Base-by-base conservation (phyloP, 768 basidiomycete genomes). In the Lyophyllum semitale region DNA sequence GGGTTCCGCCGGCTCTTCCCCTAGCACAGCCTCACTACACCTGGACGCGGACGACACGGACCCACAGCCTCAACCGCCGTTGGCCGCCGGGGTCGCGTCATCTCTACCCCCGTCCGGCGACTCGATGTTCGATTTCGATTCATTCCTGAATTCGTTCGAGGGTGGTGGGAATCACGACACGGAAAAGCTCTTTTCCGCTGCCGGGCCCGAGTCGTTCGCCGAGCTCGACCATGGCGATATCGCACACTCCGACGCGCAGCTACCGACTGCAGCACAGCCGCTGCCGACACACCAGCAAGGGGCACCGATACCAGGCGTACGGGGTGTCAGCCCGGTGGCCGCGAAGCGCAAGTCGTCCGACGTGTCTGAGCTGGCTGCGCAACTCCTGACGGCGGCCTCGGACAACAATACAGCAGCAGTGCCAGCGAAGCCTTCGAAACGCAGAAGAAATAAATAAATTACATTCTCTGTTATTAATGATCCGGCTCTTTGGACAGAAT, bases 381-480 rank as follows among this genome's bases (percentile, higher is more conserved):
- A 29, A 2, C 22, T 41, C 6, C n/a, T n/a, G 25, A 17, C 29
- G 23, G 40, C 40, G 27, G 43, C 26, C 8, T 37, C 38, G 38
- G 33, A 57, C n/a, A 37, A 26, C 12, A 8, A 29, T 17, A 30
- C 46, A n/a, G 11, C 38, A 17, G 15, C 38, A 8, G 26, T 51
- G 15, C 18, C 48, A 2, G n/a, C 47, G 29, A 59, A 55, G 48
- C 29, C 60, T 9, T 38, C 59, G 30, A 64, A 64, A 52, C 56
- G 63, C 37, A 62, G 59, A 40, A 53, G 51, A 57, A 55, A 64
- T 50, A 64, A 62, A 53, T 64, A 55, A 59, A 37, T 11, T 48
- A 48, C 32, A n/a, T n/a, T n/a, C n/a, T 22, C 22, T 26, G 18
- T 55, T 35, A 29, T 53, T 46, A 37, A 26, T 45, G 15, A 42